These are phyloP conservation scores for Neurospora tetrasperma DNA, from an alignment of 495 filamentous ascomycete species.

Conservation along the genomic window DNA sequence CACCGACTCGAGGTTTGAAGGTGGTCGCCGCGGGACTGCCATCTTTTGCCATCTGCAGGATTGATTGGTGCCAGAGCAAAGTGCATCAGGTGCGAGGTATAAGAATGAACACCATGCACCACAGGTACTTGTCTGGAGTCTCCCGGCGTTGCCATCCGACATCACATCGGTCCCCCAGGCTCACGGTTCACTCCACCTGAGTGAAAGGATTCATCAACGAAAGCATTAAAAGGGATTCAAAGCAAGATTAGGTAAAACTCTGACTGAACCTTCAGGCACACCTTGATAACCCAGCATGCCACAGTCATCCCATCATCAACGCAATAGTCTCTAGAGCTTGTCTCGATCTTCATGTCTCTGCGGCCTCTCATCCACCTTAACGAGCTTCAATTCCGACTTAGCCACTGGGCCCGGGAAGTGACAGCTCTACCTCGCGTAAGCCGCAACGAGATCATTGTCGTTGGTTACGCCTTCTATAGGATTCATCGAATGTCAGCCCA, in stretches of 20 bases:
- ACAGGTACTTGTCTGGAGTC: not conserved
- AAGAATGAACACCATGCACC: not conserved
- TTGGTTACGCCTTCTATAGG: conserved; percentile 38
- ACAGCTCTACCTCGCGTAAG: conserved; percentile 36
- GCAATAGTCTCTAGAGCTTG: not conserved
- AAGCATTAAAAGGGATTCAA: not conserved
- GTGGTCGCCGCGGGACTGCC: not conserved
- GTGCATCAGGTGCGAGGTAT: not conserved
- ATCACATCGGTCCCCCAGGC: not conserved
- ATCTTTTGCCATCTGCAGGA: not conserved
- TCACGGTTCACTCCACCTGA: not conserved
- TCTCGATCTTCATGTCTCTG: conserved; percentile 32
- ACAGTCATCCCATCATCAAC: conserved; percentile 23
- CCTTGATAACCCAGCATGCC: conserved; percentile 26
- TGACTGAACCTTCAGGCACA: not conserved
- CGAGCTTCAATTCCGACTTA: conserved; percentile 38
- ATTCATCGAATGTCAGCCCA: not conserved
- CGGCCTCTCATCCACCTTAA: conserved; percentile 41
- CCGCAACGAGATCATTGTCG: conserved; percentile 49
- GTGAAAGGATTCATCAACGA: not conserved
- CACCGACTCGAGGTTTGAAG: not conserved
- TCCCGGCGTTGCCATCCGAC: not conserved
- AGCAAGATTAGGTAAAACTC: not conserved
- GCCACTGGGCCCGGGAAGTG: conserved; percentile 36
- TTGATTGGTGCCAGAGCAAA: not conserved